Base-by-base conservation (phyloP, 306 rosid species). In the Vigna radiata region DNA sequence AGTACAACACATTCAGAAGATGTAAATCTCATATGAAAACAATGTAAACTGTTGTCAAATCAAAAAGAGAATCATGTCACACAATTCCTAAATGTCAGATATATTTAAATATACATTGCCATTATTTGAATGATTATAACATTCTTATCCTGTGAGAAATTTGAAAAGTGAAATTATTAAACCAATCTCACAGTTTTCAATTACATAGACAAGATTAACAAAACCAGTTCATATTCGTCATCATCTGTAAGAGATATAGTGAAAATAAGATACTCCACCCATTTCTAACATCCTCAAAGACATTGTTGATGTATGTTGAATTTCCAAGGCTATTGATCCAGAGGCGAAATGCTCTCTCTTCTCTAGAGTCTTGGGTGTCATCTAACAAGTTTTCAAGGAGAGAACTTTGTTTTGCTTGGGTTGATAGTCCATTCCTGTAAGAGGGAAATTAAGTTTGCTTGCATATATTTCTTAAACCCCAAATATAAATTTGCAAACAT, bases 271-370 rank as follows among this genome's bases (percentile, higher is more conserved):
- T 70, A 66, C 11, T 63, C 44, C 48, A 92, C 99, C 98, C 99
- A 15, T 95, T 81, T 84, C 97, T 81, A 55, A 95, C 87, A 83
- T 95, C 99, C 80, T 95, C 99, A 80, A 95, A 95, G 69, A 92
- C 99, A 83, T 95, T 95, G 89, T 95, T 86, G 88, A 95, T 90
- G 68, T 92, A 95, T 52, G 87, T 73, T 19, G 92, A 92, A 81
- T 87, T 83, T 54, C 96, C 97, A 3, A 92, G 82, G 79, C 99
- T 90, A 77, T 95, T 95, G 68, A 95, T 87, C 99, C 99, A 95
- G 59, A 92, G 89, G 69, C 99, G 96, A 83, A 95, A 95, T 27
- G 91, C 96, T 85, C 91, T 86, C 88, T 95, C 99, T 86, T 95
- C 99, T 85, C 99, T 89, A 0, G 99, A 87, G 68, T 90, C 89